Evolutionary conservation across 768 basidiomycete species (phyloP).

Genomic region (Boletus sensibilis): DNA sequence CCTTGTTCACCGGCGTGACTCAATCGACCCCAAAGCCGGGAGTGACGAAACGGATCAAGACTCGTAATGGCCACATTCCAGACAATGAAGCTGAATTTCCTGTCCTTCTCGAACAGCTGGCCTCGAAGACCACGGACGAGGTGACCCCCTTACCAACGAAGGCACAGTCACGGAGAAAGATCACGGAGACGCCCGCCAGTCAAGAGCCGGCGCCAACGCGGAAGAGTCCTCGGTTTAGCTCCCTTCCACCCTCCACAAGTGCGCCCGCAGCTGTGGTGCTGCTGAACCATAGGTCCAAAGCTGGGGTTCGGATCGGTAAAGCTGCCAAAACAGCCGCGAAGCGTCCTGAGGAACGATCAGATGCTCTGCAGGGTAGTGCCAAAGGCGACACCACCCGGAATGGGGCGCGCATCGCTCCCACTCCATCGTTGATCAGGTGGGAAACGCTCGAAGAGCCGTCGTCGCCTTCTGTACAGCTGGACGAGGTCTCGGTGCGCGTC

Average conservation of each 20-base stretch:
- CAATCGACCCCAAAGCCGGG: constrained; percentile 33
- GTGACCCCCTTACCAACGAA: constrained; percentile 23
- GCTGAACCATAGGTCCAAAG: constrained; percentile 4
- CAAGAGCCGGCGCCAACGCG: constrained; percentile 25
- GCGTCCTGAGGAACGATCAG: not conserved
- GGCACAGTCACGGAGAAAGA: constrained; percentile 16
- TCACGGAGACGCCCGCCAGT: constrained; percentile 15
- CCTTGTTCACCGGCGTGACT: not conserved
- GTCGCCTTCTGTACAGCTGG: constrained; percentile 29
- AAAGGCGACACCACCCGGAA: not conserved
- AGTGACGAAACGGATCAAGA: constrained; percentile 43
- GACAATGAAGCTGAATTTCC: constrained; percentile 25
- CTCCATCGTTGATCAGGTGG: constrained; percentile 27
- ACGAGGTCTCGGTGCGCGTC: constrained; percentile 23
- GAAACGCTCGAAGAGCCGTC: constrained; percentile 28
- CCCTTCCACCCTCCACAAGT: constrained; percentile 5
- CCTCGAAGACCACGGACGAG: constrained; percentile 18
- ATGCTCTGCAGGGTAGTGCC: not conserved
- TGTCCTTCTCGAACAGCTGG: constrained; percentile 21
- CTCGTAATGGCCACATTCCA: constrained; percentile 36
- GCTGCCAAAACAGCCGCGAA: constrained; percentile 16
- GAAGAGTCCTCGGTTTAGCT: constrained; percentile 17
- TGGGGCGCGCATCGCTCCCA: not conserved
- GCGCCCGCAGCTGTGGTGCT: constrained; percentile 6
- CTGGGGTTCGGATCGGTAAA: not conserved